Evolutionary conservation across 768 basidiomycete species (phyloP), one percentile per base, ranked within the genome.

Genomic region (Lactarius evosmus): DNA sequence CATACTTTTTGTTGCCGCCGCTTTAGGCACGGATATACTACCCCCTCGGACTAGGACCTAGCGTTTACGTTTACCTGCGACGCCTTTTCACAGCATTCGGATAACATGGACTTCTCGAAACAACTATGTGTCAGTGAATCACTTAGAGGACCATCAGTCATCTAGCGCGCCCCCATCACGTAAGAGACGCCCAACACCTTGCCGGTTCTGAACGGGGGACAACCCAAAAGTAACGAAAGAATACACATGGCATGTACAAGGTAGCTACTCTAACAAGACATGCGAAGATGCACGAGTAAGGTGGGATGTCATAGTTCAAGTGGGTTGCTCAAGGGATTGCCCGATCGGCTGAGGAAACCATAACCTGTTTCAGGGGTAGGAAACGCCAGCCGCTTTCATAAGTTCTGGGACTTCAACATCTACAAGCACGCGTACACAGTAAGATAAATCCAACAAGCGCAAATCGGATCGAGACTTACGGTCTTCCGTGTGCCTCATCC

Each of bases 351-450:
- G 27, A 30, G 36, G 8, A 29, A 2, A 8, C n/a, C 14, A n/a
- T 65, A 4, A 54, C 69, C 19, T 70, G 73, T 17, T 72, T 73
- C 52, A 58, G 25, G 62, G 62, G 17, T 63, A 58, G 17, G 56
- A n/a, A 51, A 63, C 40, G n/a, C 66, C 58, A 9, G 55, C 62
- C 7, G 19, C 63, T 41, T 62, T 62, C 67, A 68, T 68, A 16
- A 68, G 65, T 12, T 66, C 60, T 22, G 60, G 14, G 4, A 68
- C 65, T 19, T 68, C 67, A 27, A 68, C 54, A 16, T 68, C 67
- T 68, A 36, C 17, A 22, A 9, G 17, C 11, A 38, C 7, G 33
- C 36, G 38, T 30, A 25, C 40, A 30, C 12, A 29, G 27, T 25
- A 19, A n/a, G 16, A 40, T 11, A 41, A 33, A 5, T 2, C 7